A percentile compares a stretch with the other conserved stretches of the same genome.
Conservation (phyloP, 805 yeast species). For the Wickerhamomyces ciferrii region DNA sequence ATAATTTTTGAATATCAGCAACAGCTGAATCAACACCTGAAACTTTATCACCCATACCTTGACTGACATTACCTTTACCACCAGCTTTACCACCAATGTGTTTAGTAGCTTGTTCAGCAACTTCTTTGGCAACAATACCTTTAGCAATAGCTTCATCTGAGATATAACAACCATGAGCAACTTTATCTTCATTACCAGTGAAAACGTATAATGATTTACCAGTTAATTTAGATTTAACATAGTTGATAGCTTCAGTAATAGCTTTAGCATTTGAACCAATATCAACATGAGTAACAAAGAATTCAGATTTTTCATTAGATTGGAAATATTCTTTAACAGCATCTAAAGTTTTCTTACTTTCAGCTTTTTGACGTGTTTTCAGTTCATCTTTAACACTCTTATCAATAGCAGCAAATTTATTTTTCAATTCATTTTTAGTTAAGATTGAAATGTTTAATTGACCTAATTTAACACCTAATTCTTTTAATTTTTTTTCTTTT, state of each 20-base stretch:
- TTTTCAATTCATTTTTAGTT: conserved; percentile 70
- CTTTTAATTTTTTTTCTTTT: conserved; percentile 81
- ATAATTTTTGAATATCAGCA: conserved; percentile 55
- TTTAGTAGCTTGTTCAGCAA: conserved; percentile 65
- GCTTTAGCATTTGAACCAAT: conserved; percentile 88
- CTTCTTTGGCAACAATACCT: conserved; percentile 70
- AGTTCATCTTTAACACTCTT: conserved; percentile 84
- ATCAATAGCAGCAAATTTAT: conserved; percentile 71
- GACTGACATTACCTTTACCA: conserved; percentile 94
- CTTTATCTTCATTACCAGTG: conserved; percentile 67
- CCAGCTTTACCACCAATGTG: conserved; percentile 96
- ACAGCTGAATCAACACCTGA: conserved; percentile 70
- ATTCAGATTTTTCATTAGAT: conserved; percentile 42
- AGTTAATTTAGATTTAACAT: conserved; percentile 70
- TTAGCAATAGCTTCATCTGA: conserved; percentile 63
- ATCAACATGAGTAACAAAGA: conserved; percentile 61
- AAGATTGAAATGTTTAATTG: conserved; percentile 78
- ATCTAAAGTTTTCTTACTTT: conserved; percentile 75
- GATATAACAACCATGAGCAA: conserved; percentile 94
- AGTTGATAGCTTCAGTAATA: conserved; percentile 85
- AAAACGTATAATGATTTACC: conserved; percentile 74
- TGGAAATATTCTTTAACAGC: conserved; percentile 66
- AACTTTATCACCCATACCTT: conserved; percentile 91
- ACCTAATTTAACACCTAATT: conserved; percentile 77
- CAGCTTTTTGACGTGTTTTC: conserved; percentile 85